Evolutionary conservation across 2,329 filamentous ascomycete species (phyloP).

Genomic region (Leptographium galeiforme): DNA sequence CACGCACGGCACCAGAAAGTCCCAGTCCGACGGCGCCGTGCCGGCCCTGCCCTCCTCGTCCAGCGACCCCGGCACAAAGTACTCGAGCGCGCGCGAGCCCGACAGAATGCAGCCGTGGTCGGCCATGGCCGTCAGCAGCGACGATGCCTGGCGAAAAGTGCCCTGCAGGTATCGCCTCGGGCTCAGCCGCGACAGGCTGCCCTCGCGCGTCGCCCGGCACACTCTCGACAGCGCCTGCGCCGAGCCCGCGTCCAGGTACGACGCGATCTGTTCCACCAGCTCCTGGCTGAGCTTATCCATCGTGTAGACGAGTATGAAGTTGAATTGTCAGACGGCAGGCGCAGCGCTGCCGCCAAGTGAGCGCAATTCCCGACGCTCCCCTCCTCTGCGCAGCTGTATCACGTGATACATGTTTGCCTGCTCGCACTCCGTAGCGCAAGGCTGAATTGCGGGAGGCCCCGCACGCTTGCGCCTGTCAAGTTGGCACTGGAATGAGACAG

Average conservation of each 20-base stretch:
- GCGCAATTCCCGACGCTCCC: no score
- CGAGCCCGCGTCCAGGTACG: constrained; percentile 2
- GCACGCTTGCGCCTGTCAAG: no score
- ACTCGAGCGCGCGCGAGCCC: constrained; percentile 9
- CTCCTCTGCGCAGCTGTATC: no score
- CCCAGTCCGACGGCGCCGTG: constrained; percentile 7
- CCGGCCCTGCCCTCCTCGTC: neutral
- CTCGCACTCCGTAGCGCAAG: no score
- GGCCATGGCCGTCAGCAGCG: constrained; percentile 8
- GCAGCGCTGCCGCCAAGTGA: no score
- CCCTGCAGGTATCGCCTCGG: constrained; percentile 5
- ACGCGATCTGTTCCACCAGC: constrained; percentile 5
- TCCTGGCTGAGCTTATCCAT: constrained; percentile 10
- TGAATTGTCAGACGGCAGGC: no score
- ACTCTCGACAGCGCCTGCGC: neutral
- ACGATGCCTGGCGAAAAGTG: constrained; percentile 3
- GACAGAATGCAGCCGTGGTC: constrained; percentile 9
- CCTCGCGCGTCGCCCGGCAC: neutral
- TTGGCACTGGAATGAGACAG: no score
- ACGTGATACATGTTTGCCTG: no score
- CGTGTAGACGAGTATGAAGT: neutral
- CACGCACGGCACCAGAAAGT: constrained; percentile 9
- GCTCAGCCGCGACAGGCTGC: constrained; percentile 4
- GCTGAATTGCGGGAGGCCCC: no score
- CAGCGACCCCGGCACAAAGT: constrained; percentile 8